A percentile compares a stretch with the other conserved stretches of the same genome.
Conservation (phyloP, 148 eudicot genomes). For the Rhododendron henanense region DNA sequence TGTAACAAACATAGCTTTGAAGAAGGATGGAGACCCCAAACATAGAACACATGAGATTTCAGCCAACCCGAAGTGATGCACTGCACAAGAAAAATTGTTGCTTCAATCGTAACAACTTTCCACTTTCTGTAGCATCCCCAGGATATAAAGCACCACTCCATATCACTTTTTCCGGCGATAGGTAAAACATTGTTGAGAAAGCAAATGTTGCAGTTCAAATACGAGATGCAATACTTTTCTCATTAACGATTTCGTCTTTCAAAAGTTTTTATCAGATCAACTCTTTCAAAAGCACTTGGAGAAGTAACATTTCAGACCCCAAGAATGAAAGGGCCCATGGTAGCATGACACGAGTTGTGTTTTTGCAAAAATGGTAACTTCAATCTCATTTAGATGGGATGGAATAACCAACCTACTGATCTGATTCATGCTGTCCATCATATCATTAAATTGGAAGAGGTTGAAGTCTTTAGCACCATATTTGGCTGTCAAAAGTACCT, state of each 20-base stretch:
- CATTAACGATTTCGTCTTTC: neutral
- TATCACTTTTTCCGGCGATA: neutral
- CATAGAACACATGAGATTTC: neutral
- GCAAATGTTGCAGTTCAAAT: neutral
- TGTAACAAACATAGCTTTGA: neutral
- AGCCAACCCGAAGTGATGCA: constrained; percentile 92
- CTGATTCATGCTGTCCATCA: constrained; percentile 89
- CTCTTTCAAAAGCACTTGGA: neutral
- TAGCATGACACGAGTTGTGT: neutral
- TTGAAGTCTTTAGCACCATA: constrained; percentile 73
- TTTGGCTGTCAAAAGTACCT: constrained; percentile 43
- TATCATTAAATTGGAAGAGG: constrained; percentile 88
- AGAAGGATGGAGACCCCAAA: neutral
- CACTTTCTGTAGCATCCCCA: constrained; percentile 91
- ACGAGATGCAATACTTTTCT: neutral
- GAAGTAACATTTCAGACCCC: neutral
- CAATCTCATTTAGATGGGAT: neutral
- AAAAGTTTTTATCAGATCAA: neutral
- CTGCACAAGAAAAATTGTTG: constrained; percentile 96
- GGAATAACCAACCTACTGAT: constrained; percentile 61
- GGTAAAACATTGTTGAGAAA: neutral
- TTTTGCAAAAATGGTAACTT: neutral
- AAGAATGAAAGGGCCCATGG: neutral
- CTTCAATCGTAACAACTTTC: constrained; percentile 85
- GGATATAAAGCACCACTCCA: constrained; percentile 51